Base-by-base conservation (phyloP, 768 basidiomycete species). In the Polyporus arcularius region DNA sequence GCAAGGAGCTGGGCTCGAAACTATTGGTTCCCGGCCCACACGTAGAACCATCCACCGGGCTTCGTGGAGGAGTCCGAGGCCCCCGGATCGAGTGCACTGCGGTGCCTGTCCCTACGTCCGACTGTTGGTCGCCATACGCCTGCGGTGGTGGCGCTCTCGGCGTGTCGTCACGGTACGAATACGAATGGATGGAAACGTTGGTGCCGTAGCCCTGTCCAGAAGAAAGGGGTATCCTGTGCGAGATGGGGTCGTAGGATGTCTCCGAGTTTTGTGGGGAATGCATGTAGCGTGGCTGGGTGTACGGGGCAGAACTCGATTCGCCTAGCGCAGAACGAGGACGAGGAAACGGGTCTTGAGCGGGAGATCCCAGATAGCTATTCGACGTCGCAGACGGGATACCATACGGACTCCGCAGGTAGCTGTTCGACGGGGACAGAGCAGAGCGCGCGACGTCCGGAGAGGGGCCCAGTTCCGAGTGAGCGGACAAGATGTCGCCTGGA, bases 241-340 rank as follows among this genome's bases (percentile, higher is more conserved):
- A 32, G 14, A 52, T 10, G 26, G 54, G 10, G 16, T 60, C 62
- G 35, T 59, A 56, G 9, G 58, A 53, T 0, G 47, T 55, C 45
- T 60, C 58, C 18, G 64, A 61, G 16, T 55, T 55, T 61, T 51
- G 53, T 16, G 49, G 50, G 56, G 65, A 55, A 35, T 60, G 50
- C 58, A 53, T 28, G 57, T 62, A 45, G 11, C 62, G 62, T 8
- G 49, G 50, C 38, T 55, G 62, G 10, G 3, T 50, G 47, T 62
- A 60, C 28, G 67, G 62, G 3, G 81, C 78, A 5, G 75, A 72
- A 40, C 76, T 65, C 15, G 78, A 68, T 54, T 84, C 82, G 50
- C 81, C 85, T n/a, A 80, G 69, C 12, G 87, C 85, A 35, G 89
- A 89, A 51, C 80, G 84, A 2, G 89, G 85, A 40, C 88, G 81